Conservation (phyloP, 805 yeast species). For the Nakazawaea sp. region DNA sequence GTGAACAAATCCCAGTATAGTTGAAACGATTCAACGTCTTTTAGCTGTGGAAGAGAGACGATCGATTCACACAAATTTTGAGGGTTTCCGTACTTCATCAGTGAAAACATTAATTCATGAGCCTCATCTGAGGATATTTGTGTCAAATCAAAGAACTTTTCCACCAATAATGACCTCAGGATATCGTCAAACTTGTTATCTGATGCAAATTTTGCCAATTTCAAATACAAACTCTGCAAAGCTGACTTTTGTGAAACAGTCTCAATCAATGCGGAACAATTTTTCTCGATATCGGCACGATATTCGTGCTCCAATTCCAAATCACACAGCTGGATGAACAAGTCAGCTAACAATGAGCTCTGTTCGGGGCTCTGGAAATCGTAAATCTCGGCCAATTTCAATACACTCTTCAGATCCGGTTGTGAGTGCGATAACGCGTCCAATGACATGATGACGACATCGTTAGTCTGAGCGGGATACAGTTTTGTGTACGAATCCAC, state of each 20-base stretch:
- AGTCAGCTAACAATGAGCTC: neutral
- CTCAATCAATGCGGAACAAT: neutral
- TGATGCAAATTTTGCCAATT: neutral
- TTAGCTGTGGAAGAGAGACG: too few relatives aligned
- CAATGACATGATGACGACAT: slow-evolving; percentile 20
- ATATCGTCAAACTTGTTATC: neutral
- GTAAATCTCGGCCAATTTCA: slow-evolving; percentile 15
- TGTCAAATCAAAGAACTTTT: neutral
- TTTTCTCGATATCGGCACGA: neutral
- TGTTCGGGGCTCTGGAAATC: slow-evolving; percentile 2
- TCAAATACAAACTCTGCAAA: neutral
- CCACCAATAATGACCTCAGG: neutral
- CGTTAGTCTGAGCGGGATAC: slow-evolving; percentile 13
- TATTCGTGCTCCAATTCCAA: neutral
- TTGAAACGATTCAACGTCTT: neutral
- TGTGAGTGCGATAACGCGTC: slow-evolving; percentile 21
- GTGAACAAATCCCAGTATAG: neutral
- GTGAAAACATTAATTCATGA: neutral
- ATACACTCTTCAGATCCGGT: slow-evolving; percentile 22
- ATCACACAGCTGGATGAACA: slow-evolving; percentile 10
- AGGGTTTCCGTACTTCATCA: neutral
- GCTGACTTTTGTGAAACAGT: neutral
- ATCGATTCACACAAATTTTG: neutral
- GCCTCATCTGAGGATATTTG: neutral
- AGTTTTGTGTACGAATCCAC: slow-evolving; percentile 22